phyloP scores from a whole-genome alignment of 2,329 filamentous ascomycete genomes.

The Ophiostoma tasmaniense region DNA sequence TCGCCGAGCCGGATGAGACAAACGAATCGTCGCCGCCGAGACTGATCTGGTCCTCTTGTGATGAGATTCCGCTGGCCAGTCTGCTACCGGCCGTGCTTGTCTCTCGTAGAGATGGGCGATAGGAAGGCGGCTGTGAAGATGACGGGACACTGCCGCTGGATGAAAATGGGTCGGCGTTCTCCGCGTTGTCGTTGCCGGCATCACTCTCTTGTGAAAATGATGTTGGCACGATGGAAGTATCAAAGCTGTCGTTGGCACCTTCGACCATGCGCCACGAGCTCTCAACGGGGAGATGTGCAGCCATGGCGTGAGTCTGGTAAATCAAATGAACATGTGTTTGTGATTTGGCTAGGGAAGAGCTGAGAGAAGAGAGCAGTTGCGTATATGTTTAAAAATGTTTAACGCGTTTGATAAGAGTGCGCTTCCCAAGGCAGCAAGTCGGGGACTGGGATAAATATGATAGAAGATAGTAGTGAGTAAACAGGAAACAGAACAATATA shows the following conservation, averaged over 20 bases:
- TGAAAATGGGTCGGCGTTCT: conserved; percentile 3
- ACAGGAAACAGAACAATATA: background rate
- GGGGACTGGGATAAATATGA: background rate
- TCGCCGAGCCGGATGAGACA: conserved; percentile 30
- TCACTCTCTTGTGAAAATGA: background rate
- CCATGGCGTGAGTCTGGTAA: conserved; percentile 7
- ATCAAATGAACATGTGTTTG: background rate
- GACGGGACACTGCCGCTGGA: conserved; percentile 31
- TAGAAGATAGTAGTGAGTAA: background rate
- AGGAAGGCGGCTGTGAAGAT: background rate
- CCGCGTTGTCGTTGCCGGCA: background rate
- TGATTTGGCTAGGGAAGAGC: background rate
- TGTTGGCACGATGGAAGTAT: conserved; percentile 42
- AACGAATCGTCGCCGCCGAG: conserved; percentile 27
- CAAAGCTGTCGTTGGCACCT: conserved; percentile 52
- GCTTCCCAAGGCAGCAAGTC: background rate
- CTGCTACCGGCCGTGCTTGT: background rate
- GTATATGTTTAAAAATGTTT: background rate
- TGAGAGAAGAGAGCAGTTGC: background rate
- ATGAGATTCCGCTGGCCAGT: background rate
- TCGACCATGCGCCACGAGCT: conserved; percentile 55
- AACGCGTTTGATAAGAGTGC: background rate
- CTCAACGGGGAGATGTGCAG: conserved; percentile 34
- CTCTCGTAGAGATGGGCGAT: background rate
- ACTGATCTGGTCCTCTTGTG: background rate